Conservation (phyloP, 129 eudicot genomes). For the Arctium lappa region DNA sequence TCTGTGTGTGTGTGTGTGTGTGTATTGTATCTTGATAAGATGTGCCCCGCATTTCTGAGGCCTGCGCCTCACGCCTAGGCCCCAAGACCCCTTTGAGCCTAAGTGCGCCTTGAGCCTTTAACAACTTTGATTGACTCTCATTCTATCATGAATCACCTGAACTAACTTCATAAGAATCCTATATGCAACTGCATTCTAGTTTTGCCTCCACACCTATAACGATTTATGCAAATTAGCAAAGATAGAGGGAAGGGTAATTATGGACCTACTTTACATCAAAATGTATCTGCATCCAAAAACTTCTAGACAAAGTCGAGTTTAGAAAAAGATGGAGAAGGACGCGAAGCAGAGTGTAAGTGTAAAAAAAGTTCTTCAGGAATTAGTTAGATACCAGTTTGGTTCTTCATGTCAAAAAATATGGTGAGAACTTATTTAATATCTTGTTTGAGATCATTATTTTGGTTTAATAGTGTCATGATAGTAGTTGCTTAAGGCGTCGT, state of each 20-base stretch:
- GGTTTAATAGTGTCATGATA: background rate
- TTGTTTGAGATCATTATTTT: background rate
- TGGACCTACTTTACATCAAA: background rate
- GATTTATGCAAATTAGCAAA: background rate
- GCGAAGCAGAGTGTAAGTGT: background rate
- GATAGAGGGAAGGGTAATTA: background rate
- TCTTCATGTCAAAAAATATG: background rate
- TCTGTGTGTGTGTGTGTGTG: too few relatives aligned
- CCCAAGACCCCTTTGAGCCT: too few relatives aligned
- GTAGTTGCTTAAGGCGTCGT: background rate
- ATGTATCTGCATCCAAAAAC: background rate
- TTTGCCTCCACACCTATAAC: background rate
- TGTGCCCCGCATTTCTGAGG: too few relatives aligned
- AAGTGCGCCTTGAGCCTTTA: too few relatives aligned
- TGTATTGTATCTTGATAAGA: too few relatives aligned
- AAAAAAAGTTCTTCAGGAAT: background rate
- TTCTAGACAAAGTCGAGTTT: background rate
- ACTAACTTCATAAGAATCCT: background rate
- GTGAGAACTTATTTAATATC: background rate
- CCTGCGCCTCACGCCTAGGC: too few relatives aligned
- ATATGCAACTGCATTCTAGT: background rate
- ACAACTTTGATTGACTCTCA: background rate
- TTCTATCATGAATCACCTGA: background rate
- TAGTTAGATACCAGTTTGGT: too few relatives aligned
- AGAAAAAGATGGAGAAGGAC: too few relatives aligned